Conservation (phyloP, 495 filamentous ascomycete species). For the Recurvomyces mirabilis region DNA sequence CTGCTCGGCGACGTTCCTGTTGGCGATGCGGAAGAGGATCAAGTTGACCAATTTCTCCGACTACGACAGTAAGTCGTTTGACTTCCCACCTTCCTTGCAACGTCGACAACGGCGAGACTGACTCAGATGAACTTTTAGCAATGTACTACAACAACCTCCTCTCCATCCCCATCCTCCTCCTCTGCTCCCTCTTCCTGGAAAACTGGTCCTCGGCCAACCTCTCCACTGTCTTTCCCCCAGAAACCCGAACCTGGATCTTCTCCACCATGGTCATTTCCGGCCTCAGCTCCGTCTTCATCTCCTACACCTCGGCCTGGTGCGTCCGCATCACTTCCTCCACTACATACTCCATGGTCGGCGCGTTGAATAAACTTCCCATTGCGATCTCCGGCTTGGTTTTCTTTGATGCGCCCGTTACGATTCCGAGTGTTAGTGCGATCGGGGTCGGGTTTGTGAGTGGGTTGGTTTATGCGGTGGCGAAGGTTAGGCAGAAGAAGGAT, state of each 20-base stretch:
- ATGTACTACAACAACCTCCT: constrained; percentile 99
- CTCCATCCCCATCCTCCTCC: constrained; percentile 82
- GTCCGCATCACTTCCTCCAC: constrained; percentile 93
- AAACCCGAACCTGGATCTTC: constrained; percentile 57
- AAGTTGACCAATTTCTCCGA: constrained; percentile 99
- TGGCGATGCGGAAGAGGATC: constrained; percentile 95
- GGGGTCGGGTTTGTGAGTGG: constrained; percentile 80
- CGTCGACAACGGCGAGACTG: neutral
- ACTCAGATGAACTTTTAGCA: constrained; percentile 25
- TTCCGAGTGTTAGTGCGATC: constrained; percentile 83
- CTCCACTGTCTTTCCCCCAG: constrained; percentile 72
- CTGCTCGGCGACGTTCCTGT: constrained; percentile 80
- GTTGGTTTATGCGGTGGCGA: constrained; percentile 83
- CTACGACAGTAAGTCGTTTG: constrained; percentile 77
- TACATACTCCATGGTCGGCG: constrained; percentile 96
- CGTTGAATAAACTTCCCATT: constrained; percentile 94
- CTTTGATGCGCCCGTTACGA: constrained; percentile 89
- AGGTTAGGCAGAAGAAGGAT: constrained; percentile 64
- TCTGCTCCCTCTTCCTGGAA: constrained; percentile 73
- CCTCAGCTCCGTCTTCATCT: constrained; percentile 91
- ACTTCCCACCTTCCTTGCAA: neutral
- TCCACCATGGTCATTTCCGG: constrained; percentile 91
- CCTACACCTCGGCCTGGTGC: constrained; percentile 96
- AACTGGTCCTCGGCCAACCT: constrained; percentile 87
- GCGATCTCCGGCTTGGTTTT: constrained; percentile 84